Evolutionary conservation across 1,284 basidiomycete genomes (phyloP), one percentile per base, ranked within the genome.

Genomic region (Cerioporus squamosus): DNA sequence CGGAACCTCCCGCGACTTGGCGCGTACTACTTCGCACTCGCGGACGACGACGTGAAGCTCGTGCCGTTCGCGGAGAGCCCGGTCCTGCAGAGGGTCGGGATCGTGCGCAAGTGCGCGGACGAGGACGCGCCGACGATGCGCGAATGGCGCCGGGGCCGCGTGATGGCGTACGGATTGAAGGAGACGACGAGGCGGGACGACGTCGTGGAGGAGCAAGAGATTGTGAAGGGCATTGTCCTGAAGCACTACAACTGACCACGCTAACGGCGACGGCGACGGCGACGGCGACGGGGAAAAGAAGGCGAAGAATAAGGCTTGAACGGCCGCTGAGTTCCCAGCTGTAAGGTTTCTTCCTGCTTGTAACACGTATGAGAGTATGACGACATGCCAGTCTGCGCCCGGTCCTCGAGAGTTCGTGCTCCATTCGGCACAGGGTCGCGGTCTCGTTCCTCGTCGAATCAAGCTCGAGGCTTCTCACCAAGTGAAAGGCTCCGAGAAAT

Each of bases 11-110:
- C 79, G 44, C 75, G 83, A 20, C 73, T 84, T 8, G 82, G 83
- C 10, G 74, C 81, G 1, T 80, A 85, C 62, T 84, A 84, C 70
- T 85, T 85, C 66, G 72, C 61, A 0, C 55, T 57, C 47, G 43
- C 66, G 2, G 55, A 64, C 39, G 64, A 66, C 54, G 55, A 63
- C 68, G 69, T 78, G 15, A 73, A 70, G 49, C 74, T 81, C 15
- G 62, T 66, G 2, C 78, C 80, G 5, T 67, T 75, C 46, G 63
- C 64, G n/a, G 72, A 76, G n/a, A 81, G 79, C 56, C 75, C 77
- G 1, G 73, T 77, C 8, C 62, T 81, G n/a, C 69, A 77, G 53
- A 66, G 64, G 36, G 66, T 66, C 0, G 76, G 74, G 3, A 67
- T 77, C 33, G 59, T 70, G 6, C 64, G 70, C 40, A 68, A 67